Conservation (phyloP, 495 filamentous ascomycete genomes). For the Neurospora sp. region DNA sequence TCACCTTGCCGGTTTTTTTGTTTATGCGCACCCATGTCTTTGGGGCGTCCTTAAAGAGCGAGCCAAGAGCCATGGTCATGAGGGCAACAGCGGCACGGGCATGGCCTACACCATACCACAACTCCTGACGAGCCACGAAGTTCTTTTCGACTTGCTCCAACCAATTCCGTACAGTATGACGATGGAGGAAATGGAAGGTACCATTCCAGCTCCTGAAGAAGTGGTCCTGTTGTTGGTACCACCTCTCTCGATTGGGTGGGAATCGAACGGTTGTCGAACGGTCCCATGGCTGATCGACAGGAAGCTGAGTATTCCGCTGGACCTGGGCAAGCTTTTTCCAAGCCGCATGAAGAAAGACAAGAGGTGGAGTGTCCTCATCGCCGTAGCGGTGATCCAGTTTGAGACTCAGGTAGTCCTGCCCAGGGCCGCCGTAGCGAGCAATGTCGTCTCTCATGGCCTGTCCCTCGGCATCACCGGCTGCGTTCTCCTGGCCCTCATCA, state of each 20-base stretch:
- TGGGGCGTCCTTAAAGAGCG: slow-evolving; percentile 2
- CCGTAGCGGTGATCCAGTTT: slow-evolving; percentile 12
- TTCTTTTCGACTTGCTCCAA: slow-evolving; percentile 9
- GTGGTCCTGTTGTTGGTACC: slow-evolving; percentile 8
- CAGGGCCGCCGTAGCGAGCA: not conserved
- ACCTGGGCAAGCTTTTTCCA: slow-evolving; percentile 13
- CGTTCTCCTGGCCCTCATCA: not conserved
- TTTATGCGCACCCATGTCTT: not conserved
- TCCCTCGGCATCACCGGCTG: not conserved
- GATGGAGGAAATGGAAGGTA: slow-evolving; percentile 18
- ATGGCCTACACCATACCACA: slow-evolving; percentile 9
- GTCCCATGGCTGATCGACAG: slow-evolving; percentile 13
- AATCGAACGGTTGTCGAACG: not conserved
- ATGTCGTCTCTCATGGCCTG: not conserved
- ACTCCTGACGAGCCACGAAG: not conserved
- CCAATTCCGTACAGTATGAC: slow-evolving; percentile 9
- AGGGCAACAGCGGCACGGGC: slow-evolving; percentile 13
- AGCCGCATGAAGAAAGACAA: slow-evolving; percentile 14
- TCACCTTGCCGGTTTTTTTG: not conserved
- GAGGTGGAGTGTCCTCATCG: slow-evolving; percentile 10
- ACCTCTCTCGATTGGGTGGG: not conserved
- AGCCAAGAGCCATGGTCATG: slow-evolving; percentile 16
- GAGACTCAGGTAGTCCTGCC: not conserved
- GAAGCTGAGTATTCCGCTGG: not conserved
- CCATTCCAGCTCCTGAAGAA: slow-evolving; percentile 13